Conservation (phyloP, 1,139 yeast species). For the Magnusiomyces tetraspermus region DNA sequence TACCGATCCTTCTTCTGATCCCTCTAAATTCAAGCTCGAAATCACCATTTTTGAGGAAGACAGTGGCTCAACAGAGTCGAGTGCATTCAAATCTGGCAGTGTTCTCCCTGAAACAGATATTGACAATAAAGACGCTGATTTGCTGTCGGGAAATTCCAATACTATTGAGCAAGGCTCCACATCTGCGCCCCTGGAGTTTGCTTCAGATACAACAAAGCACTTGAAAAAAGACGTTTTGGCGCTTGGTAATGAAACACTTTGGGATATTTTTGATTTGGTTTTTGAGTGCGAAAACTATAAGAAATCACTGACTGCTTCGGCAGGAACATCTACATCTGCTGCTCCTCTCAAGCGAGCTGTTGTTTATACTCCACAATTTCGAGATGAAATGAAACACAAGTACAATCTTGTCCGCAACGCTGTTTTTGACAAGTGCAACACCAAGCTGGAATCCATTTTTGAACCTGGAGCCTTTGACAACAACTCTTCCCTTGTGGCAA, state of each 20-base stretch:
- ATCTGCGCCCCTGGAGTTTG: too few relatives aligned
- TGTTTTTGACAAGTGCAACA: background rate
- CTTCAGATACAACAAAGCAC: background rate
- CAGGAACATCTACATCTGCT: too few relatives aligned
- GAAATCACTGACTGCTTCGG: background rate
- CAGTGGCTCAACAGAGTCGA: too few relatives aligned
- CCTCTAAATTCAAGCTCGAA: slow-evolving; percentile 1
- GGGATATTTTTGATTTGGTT: slow-evolving; percentile 6
- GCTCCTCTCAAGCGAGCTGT: background rate
- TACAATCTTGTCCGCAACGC: slow-evolving; percentile 2
- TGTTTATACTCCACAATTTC: slow-evolving; percentile 1
- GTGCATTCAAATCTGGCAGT: too few relatives aligned
- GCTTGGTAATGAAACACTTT: slow-evolving; percentile 5
- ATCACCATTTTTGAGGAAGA: background rate
- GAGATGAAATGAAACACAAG: slow-evolving; percentile 2
- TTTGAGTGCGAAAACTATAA: slow-evolving; percentile 6
- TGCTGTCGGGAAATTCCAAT: too few relatives aligned
- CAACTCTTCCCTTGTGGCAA: background rate
- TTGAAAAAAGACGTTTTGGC: background rate
- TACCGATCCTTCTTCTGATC: slow-evolving; percentile 1
- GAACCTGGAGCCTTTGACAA: background rate
- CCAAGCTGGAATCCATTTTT: background rate
- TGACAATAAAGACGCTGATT: too few relatives aligned
- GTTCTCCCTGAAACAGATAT: too few relatives aligned
- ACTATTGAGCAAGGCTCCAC: too few relatives aligned